Evolutionary conservation across 2,329 filamentous ascomycete genomes (phyloP), one percentile per base, ranked within the genome.

Genomic region (Lasiodiplodia sp.): DNA sequence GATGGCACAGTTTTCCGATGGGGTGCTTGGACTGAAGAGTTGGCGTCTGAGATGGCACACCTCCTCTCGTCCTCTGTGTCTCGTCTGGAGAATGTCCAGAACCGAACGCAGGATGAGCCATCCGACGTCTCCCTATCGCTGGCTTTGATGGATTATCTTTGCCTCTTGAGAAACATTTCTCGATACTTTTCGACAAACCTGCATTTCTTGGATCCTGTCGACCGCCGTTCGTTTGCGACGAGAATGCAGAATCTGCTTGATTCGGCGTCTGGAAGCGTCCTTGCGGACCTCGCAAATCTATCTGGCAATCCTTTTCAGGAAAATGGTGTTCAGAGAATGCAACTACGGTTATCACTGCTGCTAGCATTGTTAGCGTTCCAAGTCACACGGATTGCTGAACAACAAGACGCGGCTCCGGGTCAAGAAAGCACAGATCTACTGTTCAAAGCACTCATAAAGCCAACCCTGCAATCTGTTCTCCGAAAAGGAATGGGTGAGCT

Each of bases 21-120:
- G 82, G 81, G 83, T 31, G 73, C 82, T 4, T 90, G 87, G 87
- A 85, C 82, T 65, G 87, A 89, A 60, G 80, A 82, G 14, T 83
- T 87, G 1, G 85, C 82, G 37, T 82, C 83, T 1, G 80, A 84
- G 52, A 71, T 25, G 75, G 81, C 1, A 79, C 84, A 52, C 69
- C 76, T 12, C 68, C 69, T 11, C 77, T 84, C 28, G 69, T 74
- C 25, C 72, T 74, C 44, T 68, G 69, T 18, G 34, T 74, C 21
- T 75, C 74, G 37, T n/a, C 28, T 65, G 18, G 51, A 56, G 7
- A 16, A 40, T 14, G 7, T 18, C 23, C 51, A 52, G 18, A 58
- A 12, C 2, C 12, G 31, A 16, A 4, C 8, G 14, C 28, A 25
- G 11, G 38, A 25, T 21, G 60, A 14, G 3, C 23, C 34, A 10